Base-by-base conservation (phyloP, 768 basidiomycete genomes). In the Boletus barrowsii region DNA sequence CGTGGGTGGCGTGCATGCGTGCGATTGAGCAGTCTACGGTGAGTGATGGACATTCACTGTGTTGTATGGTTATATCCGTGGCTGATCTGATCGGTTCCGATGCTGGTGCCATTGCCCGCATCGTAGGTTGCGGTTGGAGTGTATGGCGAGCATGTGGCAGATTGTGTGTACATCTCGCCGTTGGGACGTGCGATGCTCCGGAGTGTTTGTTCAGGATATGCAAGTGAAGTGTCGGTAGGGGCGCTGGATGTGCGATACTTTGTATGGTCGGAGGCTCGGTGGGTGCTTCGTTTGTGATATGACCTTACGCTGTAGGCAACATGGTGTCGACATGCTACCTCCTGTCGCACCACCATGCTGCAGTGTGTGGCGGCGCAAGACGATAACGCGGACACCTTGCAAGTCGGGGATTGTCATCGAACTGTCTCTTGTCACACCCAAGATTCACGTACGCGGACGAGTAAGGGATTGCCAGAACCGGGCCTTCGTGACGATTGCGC, bases 41-140 rank as follows among this genome's bases (percentile, higher is more conserved):
- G n/a, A n/a, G n/a, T n/a, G 33, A 26, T 26, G 26, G 26, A 26
- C 26, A 26, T 26, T 26, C 26, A 26, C 26, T 26, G 8, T 26
- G 26, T 26, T 26, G 26, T 26, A 8, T 26, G 26, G 26, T 26
- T 26, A 26, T 26, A 26, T 26, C 7, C 8, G 26, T 26, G 33
- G 13, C 33, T 33, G 33, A 33, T n/a, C n/a, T n/a, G n/a, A n/a
- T n/a, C n/a, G n/a, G n/a, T n/a, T n/a, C n/a, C n/a, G n/a, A n/a
- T n/a, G n/a, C 26, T 26, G 26, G 8, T 26, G 13, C 24, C 11
- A 9, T 43, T 43, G 26, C 10, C 0, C 5, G 20, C 20, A 18
- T 22, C 15, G 20, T 13, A 53, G 52, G 52, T 53, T 20, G 51
- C 47, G 39, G 46, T 53, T 20, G 52, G 52, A n/a, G 45, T 53